Conservation (phyloP, 192 early-diverging fungal genomes). For the Pilaira anomala region DNA sequence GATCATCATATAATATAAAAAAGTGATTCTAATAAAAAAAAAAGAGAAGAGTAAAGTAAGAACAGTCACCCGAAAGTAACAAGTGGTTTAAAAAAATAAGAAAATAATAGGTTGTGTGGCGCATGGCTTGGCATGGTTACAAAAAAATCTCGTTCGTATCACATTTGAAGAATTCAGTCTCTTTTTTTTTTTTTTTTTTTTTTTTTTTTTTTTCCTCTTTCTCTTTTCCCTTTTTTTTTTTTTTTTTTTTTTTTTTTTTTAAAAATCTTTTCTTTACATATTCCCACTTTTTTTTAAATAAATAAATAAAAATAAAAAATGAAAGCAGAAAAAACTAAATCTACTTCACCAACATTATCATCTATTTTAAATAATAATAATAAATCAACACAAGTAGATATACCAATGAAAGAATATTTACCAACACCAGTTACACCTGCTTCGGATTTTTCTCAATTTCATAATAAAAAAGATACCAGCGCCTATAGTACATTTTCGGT, state of each 20-base stretch:
- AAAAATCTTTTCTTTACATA: neutral
- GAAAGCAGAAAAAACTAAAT: conserved; percentile 7
- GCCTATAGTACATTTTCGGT: conserved; percentile 15
- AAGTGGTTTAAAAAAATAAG: too few relatives aligned
- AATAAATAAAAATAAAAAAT: neutral
- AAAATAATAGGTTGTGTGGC: conserved; percentile 17
- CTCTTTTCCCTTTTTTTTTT: conserved; percentile 1
- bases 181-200: neutral
- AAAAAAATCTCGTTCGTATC: conserved; percentile 22
- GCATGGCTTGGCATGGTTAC: conserved; percentile 24
- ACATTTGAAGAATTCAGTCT: conserved; percentile 1
- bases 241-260: neutral
- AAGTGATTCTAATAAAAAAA: too few relatives aligned
- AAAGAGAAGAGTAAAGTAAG: too few relatives aligned
- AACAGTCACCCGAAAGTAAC: neutral
- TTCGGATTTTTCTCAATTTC: conserved; percentile 13
- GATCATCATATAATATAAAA: too few relatives aligned
- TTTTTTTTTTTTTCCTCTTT: neutral
- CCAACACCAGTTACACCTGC: conserved; percentile 22
- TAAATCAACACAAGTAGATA: conserved; percentile 12
- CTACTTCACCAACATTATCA: conserved; percentile 3
- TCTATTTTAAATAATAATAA: conserved; percentile 9
- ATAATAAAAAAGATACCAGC: conserved; percentile 13
- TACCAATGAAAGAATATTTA: conserved; percentile 21
- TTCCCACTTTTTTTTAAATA: neutral